These are phyloP conservation scores for Nitzschia sp. DNA, from an alignment of 108 stramenopile species.

Conservation along the genomic window DNA sequence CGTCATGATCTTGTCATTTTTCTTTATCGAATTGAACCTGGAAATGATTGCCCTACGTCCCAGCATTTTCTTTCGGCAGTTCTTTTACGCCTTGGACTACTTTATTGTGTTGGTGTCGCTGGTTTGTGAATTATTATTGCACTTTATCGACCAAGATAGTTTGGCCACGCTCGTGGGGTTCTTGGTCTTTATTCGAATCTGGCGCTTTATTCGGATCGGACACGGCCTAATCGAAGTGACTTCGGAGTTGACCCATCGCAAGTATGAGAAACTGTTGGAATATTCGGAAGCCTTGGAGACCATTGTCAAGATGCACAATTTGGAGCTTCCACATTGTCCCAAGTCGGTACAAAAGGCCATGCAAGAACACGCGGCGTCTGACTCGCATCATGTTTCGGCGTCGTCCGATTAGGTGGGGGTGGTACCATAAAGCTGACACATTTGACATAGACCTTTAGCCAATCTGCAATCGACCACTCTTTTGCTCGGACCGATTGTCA, in stretches of 20 bases:
- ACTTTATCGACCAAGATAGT: slow-evolving; percentile 20
- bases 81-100: slow-evolving; percentile 54
- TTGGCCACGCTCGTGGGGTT: slow-evolving; percentile 22
- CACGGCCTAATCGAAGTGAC: slow-evolving; percentile 62
- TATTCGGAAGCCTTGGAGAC: slow-evolving; percentile 45
- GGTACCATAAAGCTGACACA: neutral
- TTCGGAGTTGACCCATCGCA: slow-evolving; percentile 32
- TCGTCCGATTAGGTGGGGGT: neutral
- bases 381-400: too few species aligned
- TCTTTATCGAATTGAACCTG: slow-evolving; percentile 41
- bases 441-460: neutral
- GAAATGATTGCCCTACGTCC: slow-evolving; percentile 43
- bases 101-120: slow-evolving; percentile 47
- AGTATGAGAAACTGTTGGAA: slow-evolving; percentile 26
- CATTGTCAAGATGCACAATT: slow-evolving; percentile 9
- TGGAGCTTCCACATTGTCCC: slow-evolving; percentile 29
- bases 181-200: slow-evolving; percentile 46
- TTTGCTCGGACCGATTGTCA: too few species aligned
- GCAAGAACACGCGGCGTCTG: neutral
- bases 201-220: slow-evolving; percentile 67
- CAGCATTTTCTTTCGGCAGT: slow-evolving; percentile 44
- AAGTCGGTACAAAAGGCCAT: neutral
- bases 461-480: neutral
- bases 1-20: slow-evolving; percentile 34
- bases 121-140: slow-evolving; percentile 41